Conservation (phyloP, 225 moss, liverwort and hornwort species). For the Lunularia cruciata region DNA sequence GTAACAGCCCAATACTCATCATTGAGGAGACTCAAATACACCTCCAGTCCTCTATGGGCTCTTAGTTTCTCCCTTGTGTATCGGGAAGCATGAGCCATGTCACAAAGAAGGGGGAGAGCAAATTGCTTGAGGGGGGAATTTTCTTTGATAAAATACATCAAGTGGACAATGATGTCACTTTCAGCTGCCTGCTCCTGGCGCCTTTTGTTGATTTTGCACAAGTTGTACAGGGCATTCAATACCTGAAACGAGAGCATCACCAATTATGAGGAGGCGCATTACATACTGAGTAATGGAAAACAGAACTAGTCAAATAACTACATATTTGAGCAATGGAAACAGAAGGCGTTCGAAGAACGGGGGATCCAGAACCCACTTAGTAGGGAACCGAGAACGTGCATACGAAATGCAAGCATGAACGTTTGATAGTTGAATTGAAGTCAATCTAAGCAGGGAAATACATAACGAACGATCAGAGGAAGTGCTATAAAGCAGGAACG, state of each 20-base stretch:
- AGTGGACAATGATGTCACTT: conserved; percentile 90
- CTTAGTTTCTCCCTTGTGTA: conserved; percentile 90
- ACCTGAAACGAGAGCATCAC: conserved; percentile 47
- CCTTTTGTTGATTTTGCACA: conserved; percentile 97
- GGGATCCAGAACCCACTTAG: too few species aligned
- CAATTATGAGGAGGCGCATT: not conserved
- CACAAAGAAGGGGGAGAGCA: conserved; percentile 88
- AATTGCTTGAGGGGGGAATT: conserved; percentile 80
- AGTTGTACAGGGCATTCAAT: conserved; percentile 77
- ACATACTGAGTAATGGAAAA: not conserved
- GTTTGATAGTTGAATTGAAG: too few species aligned
- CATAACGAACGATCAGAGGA: too few species aligned
- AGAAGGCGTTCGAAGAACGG: too few species aligned
- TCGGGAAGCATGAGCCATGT: conserved; percentile 97
- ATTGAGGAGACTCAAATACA: conserved; percentile 82
- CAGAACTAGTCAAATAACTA: not conserved
- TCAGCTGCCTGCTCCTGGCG: conserved; percentile 97
- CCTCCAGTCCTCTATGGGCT: conserved; percentile 73
- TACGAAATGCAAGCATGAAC: too few species aligned
- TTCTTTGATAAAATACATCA: conserved; percentile 80
- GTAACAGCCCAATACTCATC: conserved; percentile 85
- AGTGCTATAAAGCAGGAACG: too few species aligned
- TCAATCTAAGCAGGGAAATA: too few species aligned
- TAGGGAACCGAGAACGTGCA: too few species aligned
- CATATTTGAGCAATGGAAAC: too few species aligned